These are phyloP conservation scores for Ascochyta koolunga DNA, from an alignment of 2,329 filamentous ascomycete genomes.

Conservation along the genomic window DNA sequence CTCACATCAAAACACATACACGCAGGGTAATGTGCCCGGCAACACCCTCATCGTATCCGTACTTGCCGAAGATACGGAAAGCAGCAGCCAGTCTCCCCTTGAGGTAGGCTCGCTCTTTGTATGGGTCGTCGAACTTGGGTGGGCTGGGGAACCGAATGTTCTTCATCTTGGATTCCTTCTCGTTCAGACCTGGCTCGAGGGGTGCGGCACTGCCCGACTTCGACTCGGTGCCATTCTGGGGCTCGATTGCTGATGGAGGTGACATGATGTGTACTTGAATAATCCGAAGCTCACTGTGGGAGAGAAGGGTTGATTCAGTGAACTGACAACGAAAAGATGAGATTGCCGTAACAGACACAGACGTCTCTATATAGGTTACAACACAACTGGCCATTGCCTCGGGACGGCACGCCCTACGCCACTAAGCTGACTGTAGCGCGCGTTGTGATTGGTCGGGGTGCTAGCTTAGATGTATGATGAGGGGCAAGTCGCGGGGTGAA, in stretches of 20 bases:
- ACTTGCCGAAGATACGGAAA: slow-evolving; percentile 49
- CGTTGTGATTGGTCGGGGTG: slow-evolving; percentile 5
- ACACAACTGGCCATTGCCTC: slow-evolving; percentile 1
- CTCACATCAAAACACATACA: slow-evolving; percentile 35
- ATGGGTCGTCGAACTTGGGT: slow-evolving; percentile 46
- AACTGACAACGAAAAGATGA: not conserved
- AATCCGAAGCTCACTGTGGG: not conserved
- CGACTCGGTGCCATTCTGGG: slow-evolving; percentile 28
- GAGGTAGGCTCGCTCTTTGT: slow-evolving; percentile 46
- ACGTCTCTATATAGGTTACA: not conserved
- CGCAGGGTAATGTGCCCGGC: slow-evolving; percentile 69
- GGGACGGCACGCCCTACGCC: slow-evolving; percentile 3
- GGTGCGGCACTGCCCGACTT: slow-evolving; percentile 39
- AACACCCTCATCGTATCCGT: slow-evolving; percentile 53
- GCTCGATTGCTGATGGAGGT: slow-evolving; percentile 42
- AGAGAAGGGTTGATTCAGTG: not conserved
- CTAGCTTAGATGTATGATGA: not conserved
- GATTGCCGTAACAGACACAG: not conserved
- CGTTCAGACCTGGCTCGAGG: slow-evolving; percentile 41
- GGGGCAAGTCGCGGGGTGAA: slow-evolving; percentile 14
- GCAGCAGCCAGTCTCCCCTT: slow-evolving; percentile 48
- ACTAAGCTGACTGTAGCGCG: slow-evolving; percentile 9
- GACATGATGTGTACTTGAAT: slow-evolving; percentile 21
- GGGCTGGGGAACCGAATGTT: slow-evolving; percentile 35
- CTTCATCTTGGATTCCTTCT: slow-evolving; percentile 33